Evolutionary conservation across 2,329 filamentous ascomycete species (phyloP), one percentile per base, ranked within the genome.

Genomic region (Calonectria hongkongensis): DNA sequence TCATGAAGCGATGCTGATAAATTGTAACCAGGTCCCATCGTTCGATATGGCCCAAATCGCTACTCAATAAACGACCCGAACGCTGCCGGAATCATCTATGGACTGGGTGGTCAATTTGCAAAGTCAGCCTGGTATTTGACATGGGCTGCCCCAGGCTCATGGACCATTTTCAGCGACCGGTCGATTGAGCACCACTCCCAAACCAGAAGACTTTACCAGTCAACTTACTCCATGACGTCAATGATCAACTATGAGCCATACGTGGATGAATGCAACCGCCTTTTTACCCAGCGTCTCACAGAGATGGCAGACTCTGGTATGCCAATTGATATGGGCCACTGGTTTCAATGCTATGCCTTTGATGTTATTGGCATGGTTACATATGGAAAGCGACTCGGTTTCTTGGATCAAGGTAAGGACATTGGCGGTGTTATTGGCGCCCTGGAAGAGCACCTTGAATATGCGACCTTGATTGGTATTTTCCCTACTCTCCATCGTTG

Each of bases 21-120:
- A 4, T 2, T 2, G 12, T 5, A 18, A 28, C 18, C 5, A 76
- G 76, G 76, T 0, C 73, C 82, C 0, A 79, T 89, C n/a, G 83
- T 89, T 0, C 85, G 88, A 0, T 84, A 89, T 68, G 86, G 85
- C 0, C 87, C 87, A 0, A 83, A 87, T 21, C 84, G 88, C 9
- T 89, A 88, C 68, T 87, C 85, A 43, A 81, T 90, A 72, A 82
- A 82, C 41, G 84, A 87, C 66, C 79, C 82, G 0, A 77, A 83
- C 0, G 86, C 85, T 0, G 74, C 84, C 2, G 87, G 85, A 68
- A 73, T 80, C 47, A 83, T 85, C 54, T 82, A 83, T 51, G 80
- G 81, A 18, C 69, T 79, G 7, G 77, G 78, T n/a, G 80, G 75
- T 36, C 75, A 77, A 18, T 84, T 82, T 58, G 25, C 76, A 12